phyloP scores from a whole-genome alignment of 2,329 filamentous ascomycete species.

The Penicillium sp. region DNA sequence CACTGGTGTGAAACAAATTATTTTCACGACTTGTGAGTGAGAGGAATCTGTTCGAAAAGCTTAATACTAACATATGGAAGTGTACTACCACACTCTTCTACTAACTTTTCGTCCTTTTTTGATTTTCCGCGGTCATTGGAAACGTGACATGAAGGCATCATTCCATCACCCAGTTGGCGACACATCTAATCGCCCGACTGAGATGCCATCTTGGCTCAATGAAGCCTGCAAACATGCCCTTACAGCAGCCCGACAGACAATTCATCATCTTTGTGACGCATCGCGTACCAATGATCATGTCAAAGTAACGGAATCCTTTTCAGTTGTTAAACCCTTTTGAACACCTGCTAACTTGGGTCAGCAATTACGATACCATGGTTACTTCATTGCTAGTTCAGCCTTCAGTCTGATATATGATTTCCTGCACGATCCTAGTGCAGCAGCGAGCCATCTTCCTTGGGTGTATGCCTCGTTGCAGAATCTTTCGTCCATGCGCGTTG shows the following conservation, averaged over 20 bases:
- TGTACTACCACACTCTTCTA: constrained; percentile 45
- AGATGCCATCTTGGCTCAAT: constrained; percentile 42
- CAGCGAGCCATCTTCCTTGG: constrained; percentile 43
- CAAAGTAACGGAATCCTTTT: constrained; percentile 28
- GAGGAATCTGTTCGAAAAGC: neutral
- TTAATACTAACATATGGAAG: constrained; percentile 24
- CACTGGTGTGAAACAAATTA: constrained; percentile 42
- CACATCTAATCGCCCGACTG: constrained; percentile 18
- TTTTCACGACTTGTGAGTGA: constrained; percentile 41
- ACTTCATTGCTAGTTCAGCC: constrained; percentile 44
- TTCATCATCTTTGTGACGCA: constrained; percentile 43
- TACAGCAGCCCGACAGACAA: constrained; percentile 42
- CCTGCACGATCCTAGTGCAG: constrained; percentile 39
- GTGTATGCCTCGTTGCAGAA: constrained; percentile 40
- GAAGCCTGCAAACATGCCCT: constrained; percentile 45
- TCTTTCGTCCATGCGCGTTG: constrained; percentile 37
- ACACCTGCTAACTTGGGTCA: constrained; percentile 11
- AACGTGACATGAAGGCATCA: constrained; percentile 28
- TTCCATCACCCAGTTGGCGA: constrained; percentile 4
- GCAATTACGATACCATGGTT: constrained; percentile 47
- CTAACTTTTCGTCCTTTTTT: constrained; percentile 47
- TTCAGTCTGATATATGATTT: constrained; percentile 46
- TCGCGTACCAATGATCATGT: constrained; percentile 43
- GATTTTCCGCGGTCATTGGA: constrained; percentile 45
- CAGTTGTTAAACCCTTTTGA: neutral